A percentile compares a stretch with the other conserved stretches of the same genome.
Evolutionary conservation across 2,329 filamentous ascomycete genomes (phyloP).

Genomic region (Sarocladiaceae sp.): DNA sequence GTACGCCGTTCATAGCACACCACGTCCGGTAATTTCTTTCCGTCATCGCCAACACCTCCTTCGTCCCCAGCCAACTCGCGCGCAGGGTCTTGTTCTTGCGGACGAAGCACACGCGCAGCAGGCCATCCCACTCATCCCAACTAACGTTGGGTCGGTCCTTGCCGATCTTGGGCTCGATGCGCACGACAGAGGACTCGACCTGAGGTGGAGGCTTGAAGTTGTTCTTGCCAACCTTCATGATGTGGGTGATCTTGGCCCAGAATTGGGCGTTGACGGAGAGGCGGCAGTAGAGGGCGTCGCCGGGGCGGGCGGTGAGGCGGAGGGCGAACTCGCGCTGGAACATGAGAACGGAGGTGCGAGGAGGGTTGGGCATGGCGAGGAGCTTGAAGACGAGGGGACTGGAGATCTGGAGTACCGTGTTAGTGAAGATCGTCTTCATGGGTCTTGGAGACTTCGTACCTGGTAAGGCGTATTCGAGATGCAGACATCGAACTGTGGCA

Average conservation of each 20-base stretch:
- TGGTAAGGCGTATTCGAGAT: slow-evolving; percentile 65
- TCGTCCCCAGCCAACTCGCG: slow-evolving; percentile 73
- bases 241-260: slow-evolving; percentile 59
- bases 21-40: slow-evolving; percentile 85
- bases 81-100: slow-evolving; percentile 88
- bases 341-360: slow-evolving; percentile 84
- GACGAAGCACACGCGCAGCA: slow-evolving; percentile 64
- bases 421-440: not conserved
- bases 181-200: slow-evolving; percentile 86
- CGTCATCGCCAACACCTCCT: slow-evolving; percentile 73
- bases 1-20: slow-evolving; percentile 79
- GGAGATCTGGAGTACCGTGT: slow-evolving; percentile 57
- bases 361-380: slow-evolving; percentile 72
- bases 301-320: slow-evolving; percentile 78
- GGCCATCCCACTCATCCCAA: slow-evolving; percentile 92
- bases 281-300: slow-evolving; percentile 85
- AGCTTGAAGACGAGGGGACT: slow-evolving; percentile 89
- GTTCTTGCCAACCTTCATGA: slow-evolving; percentile 92
- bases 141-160: slow-evolving; percentile 72
- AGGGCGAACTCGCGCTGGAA: slow-evolving; percentile 94
- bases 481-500: slow-evolving; percentile 73
- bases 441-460: slow-evolving; percentile 28
- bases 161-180: slow-evolving; percentile 81
- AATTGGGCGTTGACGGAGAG: slow-evolving; percentile 91
- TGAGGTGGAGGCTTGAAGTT: slow-evolving; percentile 94